These are phyloP conservation scores for Pichia sp. DNA, from an alignment of 1,139 yeast genomes.

Conservation along the genomic window DNA sequence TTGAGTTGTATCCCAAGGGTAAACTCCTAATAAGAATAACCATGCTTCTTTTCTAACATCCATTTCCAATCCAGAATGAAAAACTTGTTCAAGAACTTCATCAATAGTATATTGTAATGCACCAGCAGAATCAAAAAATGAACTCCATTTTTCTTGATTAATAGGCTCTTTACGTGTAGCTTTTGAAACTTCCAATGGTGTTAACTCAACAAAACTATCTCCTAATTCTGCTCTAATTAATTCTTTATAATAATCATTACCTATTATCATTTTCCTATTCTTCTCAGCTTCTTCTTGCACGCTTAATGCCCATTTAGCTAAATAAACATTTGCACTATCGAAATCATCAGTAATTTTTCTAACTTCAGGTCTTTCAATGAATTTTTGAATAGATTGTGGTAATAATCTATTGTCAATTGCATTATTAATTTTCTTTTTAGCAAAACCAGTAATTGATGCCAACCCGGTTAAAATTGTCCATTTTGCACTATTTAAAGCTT, in stretches of 20 bases:
- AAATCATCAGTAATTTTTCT: constrained; percentile 79
- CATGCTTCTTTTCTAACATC: constrained; percentile 69
- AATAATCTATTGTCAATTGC: constrained; percentile 47
- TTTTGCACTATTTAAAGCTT: constrained; percentile 59
- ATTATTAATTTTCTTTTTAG: constrained; percentile 53
- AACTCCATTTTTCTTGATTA: constrained; percentile 71
- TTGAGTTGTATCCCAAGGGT: constrained; percentile 78
- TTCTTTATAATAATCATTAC: constrained; percentile 55
- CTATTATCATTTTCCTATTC: constrained; percentile 52
- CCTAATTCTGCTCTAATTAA: constrained; percentile 67
- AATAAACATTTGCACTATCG: constrained; percentile 83
- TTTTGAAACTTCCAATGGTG: constrained; percentile 52
- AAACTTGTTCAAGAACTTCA: constrained; percentile 75
- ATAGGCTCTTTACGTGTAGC: constrained; percentile 65
- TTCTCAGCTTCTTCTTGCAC: constrained; percentile 90
- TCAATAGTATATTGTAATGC: constrained; percentile 61
- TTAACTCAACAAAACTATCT: constrained; percentile 45
- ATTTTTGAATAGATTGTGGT: constrained; percentile 56
- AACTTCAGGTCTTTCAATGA: constrained; percentile 75
- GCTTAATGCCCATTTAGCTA: constrained; percentile 96
- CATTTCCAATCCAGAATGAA: constrained; percentile 79
- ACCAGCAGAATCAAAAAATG: constrained; percentile 77
- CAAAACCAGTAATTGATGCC: constrained; percentile 71
- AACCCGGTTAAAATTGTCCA: constrained; percentile 84
- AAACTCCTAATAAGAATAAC: constrained; percentile 77